Base-by-base conservation (phyloP, 345 rosid genomes). In the Lepidium sativum region DNA sequence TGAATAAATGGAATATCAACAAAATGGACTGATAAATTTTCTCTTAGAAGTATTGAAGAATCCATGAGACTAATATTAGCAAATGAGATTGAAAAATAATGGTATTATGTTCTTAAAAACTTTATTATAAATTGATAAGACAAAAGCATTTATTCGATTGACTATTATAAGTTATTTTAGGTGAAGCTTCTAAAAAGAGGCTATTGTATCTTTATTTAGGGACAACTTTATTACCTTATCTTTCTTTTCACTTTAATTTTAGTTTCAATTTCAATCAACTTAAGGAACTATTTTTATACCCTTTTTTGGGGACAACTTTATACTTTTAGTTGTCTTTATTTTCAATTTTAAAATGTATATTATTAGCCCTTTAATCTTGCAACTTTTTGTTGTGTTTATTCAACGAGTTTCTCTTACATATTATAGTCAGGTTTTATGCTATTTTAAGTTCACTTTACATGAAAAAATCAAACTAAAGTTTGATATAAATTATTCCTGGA, bases 161-260 rank as follows among this genome's bases (percentile, higher is more conserved):
- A 71, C 75, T 64, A 49, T 64, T 71, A 60, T 71, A 71, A 64
- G 65, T 64, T 64, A 3, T 61, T 71, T 57, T 72, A 51, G 55
- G 61, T 72, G 76, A 72, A 72, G 76, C 67, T 72, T 72, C n/a
- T n/a, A n/a, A n/a, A n/a, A n/a, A n/a, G n/a, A n/a, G n/a, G n/a
- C 60, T 65, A 58, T 15, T 65, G 65, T 72, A 58, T 72, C 66
- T 72, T 65, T 72, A 23, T 50, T 25, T 51, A 72, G 55, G 67
- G 67, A 72, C 71, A 72, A 34, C 76, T 72, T 72, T 72, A 58
- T n/a, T 50, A 72, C 71, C 65, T 65, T 65, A 42, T 65, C 60
- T 59, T 65, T 54, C 31, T 34, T 50, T 37, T 50, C 34, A 50
- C 76, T 72, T 72, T 72, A 23, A 29, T 42, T 58, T 58, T 48